Percentiles rank a stretch among this genome's conserved stretches.
These are phyloP conservation scores for Cucurbitaria berberidis DNA, from an alignment of 2,329 filamentous ascomycete genomes.

Conservation along the genomic window DNA sequence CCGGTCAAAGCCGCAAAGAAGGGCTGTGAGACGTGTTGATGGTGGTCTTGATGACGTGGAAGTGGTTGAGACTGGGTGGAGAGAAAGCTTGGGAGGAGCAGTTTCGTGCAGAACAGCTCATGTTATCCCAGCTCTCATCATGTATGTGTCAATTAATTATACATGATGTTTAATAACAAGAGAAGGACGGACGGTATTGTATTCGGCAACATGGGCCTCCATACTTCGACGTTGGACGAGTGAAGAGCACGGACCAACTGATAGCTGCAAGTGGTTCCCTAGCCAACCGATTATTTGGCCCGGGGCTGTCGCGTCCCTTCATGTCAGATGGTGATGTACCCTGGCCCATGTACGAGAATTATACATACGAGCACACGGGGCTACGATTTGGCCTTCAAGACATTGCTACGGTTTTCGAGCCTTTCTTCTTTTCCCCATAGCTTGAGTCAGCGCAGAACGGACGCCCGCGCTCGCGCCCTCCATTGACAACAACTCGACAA, in stretches of 20 bases:
- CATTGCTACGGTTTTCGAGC: neutral
- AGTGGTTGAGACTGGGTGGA: neutral
- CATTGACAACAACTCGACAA: neutral
- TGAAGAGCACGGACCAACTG: neutral
- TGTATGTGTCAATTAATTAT: no score
- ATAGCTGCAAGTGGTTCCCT: neutral
- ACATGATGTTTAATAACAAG: no score
- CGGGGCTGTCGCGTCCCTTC: neutral
- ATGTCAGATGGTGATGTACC: neutral
- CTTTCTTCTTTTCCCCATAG: neutral
- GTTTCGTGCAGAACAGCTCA: no score
- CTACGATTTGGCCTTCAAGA: neutral
- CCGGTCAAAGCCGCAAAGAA: neutral
- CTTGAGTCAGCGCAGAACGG: neutral
- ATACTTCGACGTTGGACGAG: neutral
- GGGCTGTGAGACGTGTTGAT: neutral
- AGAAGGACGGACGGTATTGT: no score
- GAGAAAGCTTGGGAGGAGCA: neutral
- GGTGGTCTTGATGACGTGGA: neutral
- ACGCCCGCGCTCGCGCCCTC: neutral
- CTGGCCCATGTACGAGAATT: neutral
- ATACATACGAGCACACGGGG: neutral
- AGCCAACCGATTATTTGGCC: constrained; percentile 1
- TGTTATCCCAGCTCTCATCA: no score
- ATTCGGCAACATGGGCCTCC: no score